phyloP scores from a whole-genome alignment of 2,329 filamentous ascomycete species.

The Cercospora sp. region DNA sequence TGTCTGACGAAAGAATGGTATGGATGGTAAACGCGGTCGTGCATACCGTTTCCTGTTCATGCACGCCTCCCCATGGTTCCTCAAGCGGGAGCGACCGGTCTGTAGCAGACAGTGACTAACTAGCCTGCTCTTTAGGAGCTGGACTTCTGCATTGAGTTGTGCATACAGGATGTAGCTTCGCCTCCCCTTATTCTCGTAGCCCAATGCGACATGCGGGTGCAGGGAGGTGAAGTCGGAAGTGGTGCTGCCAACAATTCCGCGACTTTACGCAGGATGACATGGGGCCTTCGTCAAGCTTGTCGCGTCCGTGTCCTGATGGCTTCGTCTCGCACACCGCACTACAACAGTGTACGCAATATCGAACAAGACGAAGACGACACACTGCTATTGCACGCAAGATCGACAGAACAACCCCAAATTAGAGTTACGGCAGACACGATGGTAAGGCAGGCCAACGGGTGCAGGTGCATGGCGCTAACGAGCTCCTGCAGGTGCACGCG shows the following conservation, averaged over 20 bases:
- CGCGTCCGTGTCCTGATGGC: background rate
- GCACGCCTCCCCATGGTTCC: background rate
- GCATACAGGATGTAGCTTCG: background rate
- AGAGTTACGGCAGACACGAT: conserved; percentile 3
- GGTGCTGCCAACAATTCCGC: background rate
- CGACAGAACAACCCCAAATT: background rate
- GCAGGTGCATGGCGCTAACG: conserved; percentile 1
- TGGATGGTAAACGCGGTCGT: background rate
- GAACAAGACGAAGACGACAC: background rate
- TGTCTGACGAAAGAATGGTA: background rate
- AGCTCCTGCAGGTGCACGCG: conserved; percentile 2
- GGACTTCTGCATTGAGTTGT: background rate
- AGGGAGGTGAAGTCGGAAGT: conserved; percentile 2
- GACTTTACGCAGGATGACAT: conserved; percentile 6
- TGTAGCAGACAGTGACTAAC: background rate
- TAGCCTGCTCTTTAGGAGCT: background rate
- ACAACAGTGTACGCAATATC: background rate
- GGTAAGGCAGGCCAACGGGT: background rate
- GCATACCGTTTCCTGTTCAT: background rate
- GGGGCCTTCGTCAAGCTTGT: background rate
- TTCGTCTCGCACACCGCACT: background rate
- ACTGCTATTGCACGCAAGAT: background rate
- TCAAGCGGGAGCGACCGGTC: background rate
- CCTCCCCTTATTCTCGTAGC: background rate
- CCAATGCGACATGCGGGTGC: conserved; percentile 4